Evolutionary conservation across 1,284 basidiomycete genomes (phyloP), one percentile per base, ranked within the genome.

Genomic region (Amylostereum areolatum): DNA sequence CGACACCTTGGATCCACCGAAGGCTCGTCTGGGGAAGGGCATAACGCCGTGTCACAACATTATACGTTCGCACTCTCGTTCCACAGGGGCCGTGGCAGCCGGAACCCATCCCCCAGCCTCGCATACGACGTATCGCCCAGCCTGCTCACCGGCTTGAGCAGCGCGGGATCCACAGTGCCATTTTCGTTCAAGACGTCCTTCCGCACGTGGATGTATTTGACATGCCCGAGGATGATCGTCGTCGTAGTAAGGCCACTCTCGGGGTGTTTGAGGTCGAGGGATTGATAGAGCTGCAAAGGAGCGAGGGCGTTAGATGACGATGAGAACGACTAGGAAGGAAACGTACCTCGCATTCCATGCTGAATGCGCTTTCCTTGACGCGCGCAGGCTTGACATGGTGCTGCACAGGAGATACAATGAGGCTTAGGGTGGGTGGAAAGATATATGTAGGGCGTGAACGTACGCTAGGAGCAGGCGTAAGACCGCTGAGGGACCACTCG

Each of bases 401-500:
- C 62, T 62, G 35, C 29, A 25, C 9, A 31, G 6, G 25, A 10
- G n/a, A 10, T 11, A 30, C 5, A 25, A 30, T 5, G 8, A 43
- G 25, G 30, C 29, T 18, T 28, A 28, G 32, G 10, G 28, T 30
- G 18, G 28, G 18, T 10, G 27, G 10, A 25, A 25, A 5, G 18
- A 43, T 7, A 43, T 46, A 12, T 45, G 42, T 27, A 28, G 44
- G 25, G 46, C 24, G n/a, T n/a, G n/a, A 8, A 49, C 64, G 18
- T 50, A 89, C 85, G 62, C 81, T 77, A 47, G 74, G 62, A 52
- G 68, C 70, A 59, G 71, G 75, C 5, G 84, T 89, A 50, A 92
- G 65, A 2, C 90, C 89, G 51, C 81, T 79, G 46, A 91, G 66
- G 28, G 74, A 66, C 86, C 87, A 92, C 64, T 92, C 87, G 59